Evolutionary conservation across 2,329 filamentous ascomycete species (phyloP), one percentile per base, ranked within the genome.

Genomic region (Hyphodiscus sp.): DNA sequence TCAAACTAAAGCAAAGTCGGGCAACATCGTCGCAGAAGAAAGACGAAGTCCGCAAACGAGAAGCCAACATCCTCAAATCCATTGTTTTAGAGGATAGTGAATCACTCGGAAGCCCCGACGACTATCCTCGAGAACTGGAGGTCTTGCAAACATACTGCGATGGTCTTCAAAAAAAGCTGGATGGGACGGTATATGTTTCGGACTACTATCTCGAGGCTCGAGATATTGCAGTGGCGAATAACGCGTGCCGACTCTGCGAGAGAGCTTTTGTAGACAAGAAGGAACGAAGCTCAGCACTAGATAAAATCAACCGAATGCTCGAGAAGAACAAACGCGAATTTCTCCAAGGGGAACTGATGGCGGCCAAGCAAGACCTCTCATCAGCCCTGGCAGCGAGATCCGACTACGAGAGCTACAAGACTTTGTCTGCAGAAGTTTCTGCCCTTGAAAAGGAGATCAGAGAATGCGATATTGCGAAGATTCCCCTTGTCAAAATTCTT

Each of bases 191-290:
- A 49, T 82, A 83, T 29, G 75, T 91, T 58, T 80, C 84, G 47
- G 78, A 85, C 15, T 95, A 89, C 68, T 91, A 88, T 67, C 74
- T 73, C 45, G 80, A 82, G 49, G 90, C 86, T 64, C 74, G 89
- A 49, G 77, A 81, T 38, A 78, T 77, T 20, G 79, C 88, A 11
- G 77, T 86, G 51, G 75, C 82, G 33, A 80, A 87, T 51, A 87
- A 89, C 61, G 80, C 79, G 45, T 97, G 92, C 68, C 79, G 82
- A 33, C 81, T 94, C 20, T 97, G 92, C 66, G 78, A 81, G 44
- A 81, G 90, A 50, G 70, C 76, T 3, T 91, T 96, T 67, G 73
- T 75, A 69, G 81, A 76, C 65, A 74, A 74, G 61, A 77, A 71
- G 30, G 81, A 79, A 63, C 83, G 79, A 58, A 83, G 77, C n/a